Percentiles rank a stretch among this genome's conserved stretches.
These are phyloP conservation scores for Botrytis medusae DNA, from an alignment of 2,329 filamentous ascomycete species.

Conservation along the genomic window DNA sequence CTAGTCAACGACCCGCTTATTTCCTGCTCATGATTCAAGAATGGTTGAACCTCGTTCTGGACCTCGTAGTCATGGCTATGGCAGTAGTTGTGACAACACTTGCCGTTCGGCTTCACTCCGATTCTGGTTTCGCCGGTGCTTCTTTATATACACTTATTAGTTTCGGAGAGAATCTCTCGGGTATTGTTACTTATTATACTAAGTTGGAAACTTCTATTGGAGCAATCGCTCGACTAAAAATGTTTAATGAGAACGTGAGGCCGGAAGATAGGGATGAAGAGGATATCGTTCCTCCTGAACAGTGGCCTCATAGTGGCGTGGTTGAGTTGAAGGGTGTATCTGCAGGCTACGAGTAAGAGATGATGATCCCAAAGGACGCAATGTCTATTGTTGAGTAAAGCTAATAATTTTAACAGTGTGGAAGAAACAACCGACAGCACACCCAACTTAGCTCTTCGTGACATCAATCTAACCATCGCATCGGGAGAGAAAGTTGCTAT, in stretches of 20 bases:
- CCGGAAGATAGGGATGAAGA: background rate
- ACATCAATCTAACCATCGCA: background rate
- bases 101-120: background rate
- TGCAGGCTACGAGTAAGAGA: background rate
- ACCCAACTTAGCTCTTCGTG: background rate
- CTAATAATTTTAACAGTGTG: background rate
- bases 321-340: background rate
- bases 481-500: background rate
- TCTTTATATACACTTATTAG: background rate
- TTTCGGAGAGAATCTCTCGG: background rate
- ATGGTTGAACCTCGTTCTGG: conserved; percentile 51
- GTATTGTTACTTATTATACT: background rate
- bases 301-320: background rate
- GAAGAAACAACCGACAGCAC: background rate
- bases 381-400: background rate
- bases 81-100: background rate
- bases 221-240: background rate
- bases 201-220: background rate
- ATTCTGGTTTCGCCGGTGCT: background rate
- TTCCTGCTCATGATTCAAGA: conserved; percentile 56
- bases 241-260: background rate
- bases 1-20: conserved; percentile 57
- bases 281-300: background rate
- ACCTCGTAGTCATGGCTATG: conserved; percentile 29
- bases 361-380: background rate